These are phyloP conservation scores for Blastobotrys persicus DNA, from an alignment of 1,139 yeast species.

Conservation along the genomic window DNA sequence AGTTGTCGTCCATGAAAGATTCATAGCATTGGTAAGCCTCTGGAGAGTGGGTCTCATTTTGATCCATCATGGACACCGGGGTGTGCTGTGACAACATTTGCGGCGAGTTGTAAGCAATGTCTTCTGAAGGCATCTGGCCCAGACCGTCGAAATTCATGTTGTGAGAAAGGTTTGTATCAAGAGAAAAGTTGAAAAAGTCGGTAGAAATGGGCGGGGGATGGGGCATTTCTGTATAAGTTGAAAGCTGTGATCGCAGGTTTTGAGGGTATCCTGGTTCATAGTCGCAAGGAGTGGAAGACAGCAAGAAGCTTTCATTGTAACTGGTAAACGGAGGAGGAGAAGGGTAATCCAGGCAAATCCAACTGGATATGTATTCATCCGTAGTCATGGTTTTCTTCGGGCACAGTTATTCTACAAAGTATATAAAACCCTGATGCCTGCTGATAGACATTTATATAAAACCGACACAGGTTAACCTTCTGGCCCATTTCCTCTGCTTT, in stretches of 20 bases:
- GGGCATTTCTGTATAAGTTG: neutral
- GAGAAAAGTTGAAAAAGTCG: neutral
- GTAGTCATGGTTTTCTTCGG: neutral
- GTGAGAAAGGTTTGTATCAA: neutral
- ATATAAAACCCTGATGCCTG: neutral
- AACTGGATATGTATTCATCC: neutral
- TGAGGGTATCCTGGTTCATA: neutral
- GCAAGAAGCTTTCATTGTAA: neutral
- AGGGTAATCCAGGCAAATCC: neutral
- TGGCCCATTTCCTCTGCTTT: neutral
- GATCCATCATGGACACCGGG: neutral
- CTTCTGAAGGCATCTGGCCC: neutral
- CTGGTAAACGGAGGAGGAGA: conserved; percentile 1
- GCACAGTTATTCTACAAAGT: neutral
- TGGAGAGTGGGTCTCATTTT: neutral
- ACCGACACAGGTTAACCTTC: neutral
- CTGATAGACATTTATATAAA: neutral
- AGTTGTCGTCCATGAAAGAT: neutral
- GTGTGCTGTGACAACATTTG: neutral
- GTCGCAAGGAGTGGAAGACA: neutral
- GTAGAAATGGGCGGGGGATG: neutral
- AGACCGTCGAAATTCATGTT: neutral
- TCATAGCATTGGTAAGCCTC: neutral
- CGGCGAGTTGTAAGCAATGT: neutral
- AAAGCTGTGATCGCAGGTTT: neutral